Evolutionary conservation across 1,284 basidiomycete genomes (phyloP).

Genomic region (Sanghuangporus baumii): DNA sequence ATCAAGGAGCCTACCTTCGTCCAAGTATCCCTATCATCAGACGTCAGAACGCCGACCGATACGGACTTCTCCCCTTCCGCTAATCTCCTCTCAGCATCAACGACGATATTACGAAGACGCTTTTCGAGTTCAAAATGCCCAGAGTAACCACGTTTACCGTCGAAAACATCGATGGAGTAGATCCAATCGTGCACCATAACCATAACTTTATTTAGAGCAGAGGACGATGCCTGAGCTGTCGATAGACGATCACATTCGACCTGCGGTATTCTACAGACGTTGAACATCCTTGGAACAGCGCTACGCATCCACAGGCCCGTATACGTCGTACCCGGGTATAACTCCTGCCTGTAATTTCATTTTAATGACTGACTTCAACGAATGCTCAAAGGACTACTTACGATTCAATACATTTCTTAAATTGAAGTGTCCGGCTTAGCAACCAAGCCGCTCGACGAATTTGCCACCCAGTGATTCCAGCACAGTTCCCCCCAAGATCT

Average conservation of each 20-base stretch:
- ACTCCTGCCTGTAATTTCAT: conserved; percentile 39
- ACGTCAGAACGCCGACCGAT: conserved; percentile 70
- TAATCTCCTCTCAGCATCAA: conserved; percentile 58
- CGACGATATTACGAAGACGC: conserved; percentile 59
- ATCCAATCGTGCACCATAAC: conserved; percentile 79
- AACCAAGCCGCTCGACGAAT: conserved; percentile 84
- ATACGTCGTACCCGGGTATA: conserved; percentile 47
- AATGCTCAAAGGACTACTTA: conserved; percentile 26
- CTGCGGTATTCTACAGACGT: conserved; percentile 69
- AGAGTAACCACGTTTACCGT: conserved; percentile 30
- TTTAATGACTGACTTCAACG: background rate
- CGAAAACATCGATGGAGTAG: conserved; percentile 74
- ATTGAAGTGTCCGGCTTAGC: conserved; percentile 69
- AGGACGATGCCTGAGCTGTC: conserved; percentile 33
- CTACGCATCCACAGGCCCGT: conserved; percentile 63
- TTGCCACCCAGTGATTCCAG: conserved; percentile 77
- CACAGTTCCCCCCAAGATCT: conserved; percentile 29
- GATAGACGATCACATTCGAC: conserved; percentile 60
- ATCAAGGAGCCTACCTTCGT: conserved; percentile 51
- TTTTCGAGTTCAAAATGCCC: conserved; percentile 57
- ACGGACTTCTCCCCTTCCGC: conserved; percentile 49
- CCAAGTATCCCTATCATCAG: conserved; percentile 84
- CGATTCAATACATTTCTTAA: conserved; percentile 69
- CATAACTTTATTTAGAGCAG: conserved; percentile 43
- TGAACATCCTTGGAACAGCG: conserved; percentile 63